Evolutionary conservation across 2,329 filamentous ascomycete species (phyloP), one percentile per base, ranked within the genome.

Genomic region (Calonectria ilicicola): DNA sequence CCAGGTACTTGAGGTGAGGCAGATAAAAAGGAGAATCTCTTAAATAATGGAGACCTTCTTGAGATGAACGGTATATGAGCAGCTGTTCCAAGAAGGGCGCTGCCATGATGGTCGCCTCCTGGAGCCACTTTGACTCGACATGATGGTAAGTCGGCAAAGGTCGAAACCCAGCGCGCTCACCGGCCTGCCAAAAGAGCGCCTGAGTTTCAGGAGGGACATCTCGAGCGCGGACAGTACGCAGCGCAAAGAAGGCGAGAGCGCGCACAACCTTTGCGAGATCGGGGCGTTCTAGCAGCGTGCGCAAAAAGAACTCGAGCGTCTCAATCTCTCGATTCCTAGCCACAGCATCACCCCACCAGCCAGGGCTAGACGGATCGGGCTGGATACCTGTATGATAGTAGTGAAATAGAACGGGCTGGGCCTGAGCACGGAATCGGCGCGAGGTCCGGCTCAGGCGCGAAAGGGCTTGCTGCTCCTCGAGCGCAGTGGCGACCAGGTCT

Each of bases 51-150:
- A 80, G 19, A 0, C 78, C 78, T 35, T 80, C 78, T 49, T 74
- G 74, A n/a, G 78, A 80, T 5, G 78, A 79, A 5, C 78, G 66
- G 27, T 80, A 79, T 17, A 80, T 78, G 10, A 80, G 78, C 0
- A 80, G 64, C 60, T 80, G 78, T 27, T 80, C 78, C 5, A 79
- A 68, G 29, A 77, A 80, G 1, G 78, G 78, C 1, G 76, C 75
- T 9, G 76, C 78, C 78, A 80, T 79, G n/a, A 80, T 79, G n/a
- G 77, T 70, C 8, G 77, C 77, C 51, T 80, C 78, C 64, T 80
- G 78, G 2, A 80, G 46, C 78, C 78, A 80, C 47, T 77, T 80
- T n/a, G 77, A 70, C 7, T 80, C 78, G 9, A 80, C 77, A 67
- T 77, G 72, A 27, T 75, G 64, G 51, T 80, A 80, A 1, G 78